Base-by-base conservation (phyloP, 169 alveolate species). In the Plasmodium blacklocki region DNA sequence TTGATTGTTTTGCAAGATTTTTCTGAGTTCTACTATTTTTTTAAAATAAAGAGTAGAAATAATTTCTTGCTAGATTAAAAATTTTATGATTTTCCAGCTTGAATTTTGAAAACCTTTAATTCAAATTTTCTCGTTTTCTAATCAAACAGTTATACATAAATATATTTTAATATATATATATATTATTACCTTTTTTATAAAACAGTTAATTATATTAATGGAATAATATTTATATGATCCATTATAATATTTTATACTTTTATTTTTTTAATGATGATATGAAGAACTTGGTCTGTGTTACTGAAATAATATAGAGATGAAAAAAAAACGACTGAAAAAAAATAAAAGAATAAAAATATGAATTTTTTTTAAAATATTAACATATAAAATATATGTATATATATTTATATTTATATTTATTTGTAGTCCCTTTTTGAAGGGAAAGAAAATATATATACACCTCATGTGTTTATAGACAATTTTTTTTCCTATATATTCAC, bases 281-380 rank as follows among this genome's bases (percentile, higher is more conserved):
- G 9, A 29, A 66, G 11, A 23, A 52, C 90, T 80, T 80, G 90
- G 90, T 80, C 80, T 68, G 90, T 80, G 90, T 80, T 80, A 52
- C 90, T 80, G 90, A 80, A 80, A 52, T 80, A 66, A 68, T 47
- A 80, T 80, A 50, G 32, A 56, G 90, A 80, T 80, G 90, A 80
- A 3, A 67, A 29, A 4, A 18, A 19, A 50, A 26, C 11, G 26
- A 39, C 88, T 74, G 88, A 74, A 59, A 74, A 56, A 80, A 80
- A 67, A 68, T 26, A 74, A 47, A 63, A 60, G 26, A 54, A 73
- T 18, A 39, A 45, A 56, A 9, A 59, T 26, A 21, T 50, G 32
- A 58, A 15, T 8, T 18, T 14, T 59, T 9, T 26, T 26, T 23
- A 47, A 54, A 9, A 8, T 2, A 21, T 21, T 19, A 18, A 19